Percentiles rank a stretch among this genome's conserved stretches.
These are phyloP conservation scores for Kluyveromyces dobzhanskii DNA, from an alignment of 805 yeast species.

Conservation along the genomic window DNA sequence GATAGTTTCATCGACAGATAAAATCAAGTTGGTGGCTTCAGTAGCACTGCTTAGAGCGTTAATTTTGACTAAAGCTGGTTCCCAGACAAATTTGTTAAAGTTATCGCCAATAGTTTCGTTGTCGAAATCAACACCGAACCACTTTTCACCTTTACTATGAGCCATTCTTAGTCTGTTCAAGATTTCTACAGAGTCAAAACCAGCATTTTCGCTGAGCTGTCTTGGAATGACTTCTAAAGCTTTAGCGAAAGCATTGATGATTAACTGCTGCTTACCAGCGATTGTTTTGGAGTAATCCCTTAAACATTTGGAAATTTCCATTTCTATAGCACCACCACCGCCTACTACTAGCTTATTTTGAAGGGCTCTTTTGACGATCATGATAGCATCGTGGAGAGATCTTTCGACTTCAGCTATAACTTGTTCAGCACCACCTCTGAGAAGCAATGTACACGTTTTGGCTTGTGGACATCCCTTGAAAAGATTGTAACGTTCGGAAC, in stretches of 20 bases:
- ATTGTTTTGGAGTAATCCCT: conserved; percentile 81
- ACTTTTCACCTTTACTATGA: conserved; percentile 85
- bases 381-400: conserved; percentile 94
- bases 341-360: conserved; percentile 84
- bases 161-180: conserved; percentile 85
- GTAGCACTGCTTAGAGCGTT: conserved; percentile 95
- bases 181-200: conserved; percentile 93
- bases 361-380: conserved; percentile 94
- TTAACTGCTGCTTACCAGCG: conserved; percentile 93
- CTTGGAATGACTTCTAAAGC: conserved; percentile 95
- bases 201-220: conserved; percentile 98
- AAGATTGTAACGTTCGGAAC: conserved; percentile 89
- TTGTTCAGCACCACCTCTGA: conserved; percentile 98
- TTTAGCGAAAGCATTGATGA: conserved; percentile 86
- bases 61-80: conserved; percentile 87
- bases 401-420: conserved; percentile 97
- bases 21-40: conserved; percentile 88
- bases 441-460: conserved; percentile 83
- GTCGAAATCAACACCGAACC: conserved; percentile 91
- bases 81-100: conserved; percentile 88
- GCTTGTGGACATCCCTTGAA: conserved; percentile 90
- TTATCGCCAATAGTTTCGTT: conserved; percentile 78
- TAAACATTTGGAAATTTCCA: conserved; percentile 86
- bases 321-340: conserved; percentile 99
- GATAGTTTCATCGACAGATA: conserved; percentile 94